Conservation (phyloP, 2,329 filamentous ascomycete species). For the Paraconiothyrium sp. region DNA sequence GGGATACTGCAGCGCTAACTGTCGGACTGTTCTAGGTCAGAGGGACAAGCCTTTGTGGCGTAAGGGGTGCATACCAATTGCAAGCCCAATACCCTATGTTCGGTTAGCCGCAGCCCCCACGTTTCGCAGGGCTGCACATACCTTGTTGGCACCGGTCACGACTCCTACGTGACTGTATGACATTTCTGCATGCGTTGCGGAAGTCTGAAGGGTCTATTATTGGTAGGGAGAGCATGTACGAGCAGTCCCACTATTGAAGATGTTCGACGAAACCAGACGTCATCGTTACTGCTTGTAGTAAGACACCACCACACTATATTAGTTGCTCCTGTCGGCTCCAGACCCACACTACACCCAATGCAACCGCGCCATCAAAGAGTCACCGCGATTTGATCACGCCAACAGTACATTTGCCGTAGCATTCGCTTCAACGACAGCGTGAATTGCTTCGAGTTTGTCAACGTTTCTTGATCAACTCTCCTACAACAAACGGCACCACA, state of each 20-base stretch:
- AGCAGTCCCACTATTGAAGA: conserved; percentile 1
- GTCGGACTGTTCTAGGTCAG: conserved; percentile 52
- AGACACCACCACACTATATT: not conserved
- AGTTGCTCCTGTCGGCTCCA: not conserved
- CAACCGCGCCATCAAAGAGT: no score
- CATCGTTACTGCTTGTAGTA: not conserved
- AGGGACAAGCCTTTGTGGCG: not conserved
- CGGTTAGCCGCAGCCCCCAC: conserved; percentile 18
- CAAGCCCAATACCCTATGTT: conserved; percentile 55
- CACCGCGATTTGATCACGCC: not conserved
- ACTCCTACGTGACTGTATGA: conserved; percentile 56
- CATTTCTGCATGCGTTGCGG: conserved; percentile 25
- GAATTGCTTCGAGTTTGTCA: not conserved
- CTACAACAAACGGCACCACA: conserved; percentile 48
- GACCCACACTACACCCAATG: not conserved
- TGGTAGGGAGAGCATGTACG: not conserved
- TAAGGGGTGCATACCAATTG: conserved; percentile 50
- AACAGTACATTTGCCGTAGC: not conserved
- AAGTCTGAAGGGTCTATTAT: not conserved
- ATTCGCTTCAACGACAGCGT: not conserved
- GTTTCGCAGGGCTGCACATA: conserved; percentile 19
- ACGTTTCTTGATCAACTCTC: conserved; percentile 47
- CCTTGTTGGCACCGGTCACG: conserved; percentile 66
- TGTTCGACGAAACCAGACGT: not conserved
- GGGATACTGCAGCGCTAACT: conserved; percentile 64